Percentiles rank a stretch among this genome's conserved stretches.
phyloP scores from a whole-genome alignment of 805 yeast species.

The Nakazawaea holstii region DNA sequence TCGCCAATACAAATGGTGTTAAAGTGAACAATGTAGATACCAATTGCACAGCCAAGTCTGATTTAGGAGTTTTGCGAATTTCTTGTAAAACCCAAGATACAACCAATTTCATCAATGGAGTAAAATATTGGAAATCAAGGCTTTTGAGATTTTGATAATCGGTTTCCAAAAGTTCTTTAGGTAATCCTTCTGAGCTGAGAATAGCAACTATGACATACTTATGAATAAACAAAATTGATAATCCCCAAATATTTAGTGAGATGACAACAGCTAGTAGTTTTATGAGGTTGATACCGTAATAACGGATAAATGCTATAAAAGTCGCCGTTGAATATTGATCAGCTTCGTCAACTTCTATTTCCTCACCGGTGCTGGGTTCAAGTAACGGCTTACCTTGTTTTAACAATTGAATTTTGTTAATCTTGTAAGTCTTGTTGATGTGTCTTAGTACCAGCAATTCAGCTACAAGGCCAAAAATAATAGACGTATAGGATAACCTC shows the following conservation, averaged over 20 bases:
- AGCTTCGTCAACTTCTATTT: background rate
- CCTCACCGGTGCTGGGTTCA: background rate
- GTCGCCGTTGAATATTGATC: background rate
- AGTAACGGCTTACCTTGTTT: background rate
- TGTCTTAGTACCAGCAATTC: background rate
- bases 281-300: too few relatives aligned
- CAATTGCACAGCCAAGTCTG: background rate
- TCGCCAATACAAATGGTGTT: background rate
- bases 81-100: too few relatives aligned
- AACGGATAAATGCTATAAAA: too few relatives aligned
- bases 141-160: background rate
- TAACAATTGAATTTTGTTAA: background rate
- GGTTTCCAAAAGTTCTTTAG: background rate
- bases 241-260: background rate
- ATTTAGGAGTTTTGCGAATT: background rate
- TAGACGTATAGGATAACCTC: background rate
- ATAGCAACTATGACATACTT: background rate
- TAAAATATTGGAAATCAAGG: background rate
- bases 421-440: background rate
- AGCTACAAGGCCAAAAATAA: constrained; percentile 2
- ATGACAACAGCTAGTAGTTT: background rate
- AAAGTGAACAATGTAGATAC: background rate
- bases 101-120: background rate
- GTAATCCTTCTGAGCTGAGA: background rate
- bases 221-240: background rate